Evolutionary conservation across 768 basidiomycete species (phyloP).

Genomic region (Amylocystis lapponica): DNA sequence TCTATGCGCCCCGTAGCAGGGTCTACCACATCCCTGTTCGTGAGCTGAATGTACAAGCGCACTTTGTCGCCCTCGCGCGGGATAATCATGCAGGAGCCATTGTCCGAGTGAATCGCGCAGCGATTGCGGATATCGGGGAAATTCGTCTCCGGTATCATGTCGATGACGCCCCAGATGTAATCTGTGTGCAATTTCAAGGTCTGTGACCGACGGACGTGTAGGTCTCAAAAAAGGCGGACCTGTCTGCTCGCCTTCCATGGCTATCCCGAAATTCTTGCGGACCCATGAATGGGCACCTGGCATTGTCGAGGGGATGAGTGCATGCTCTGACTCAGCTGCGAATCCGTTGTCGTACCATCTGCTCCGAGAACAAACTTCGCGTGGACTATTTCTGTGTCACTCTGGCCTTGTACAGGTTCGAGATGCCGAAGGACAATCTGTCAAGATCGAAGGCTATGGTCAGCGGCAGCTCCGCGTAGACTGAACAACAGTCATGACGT

Average conservation of each 20-base stretch:
- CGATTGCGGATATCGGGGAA: conserved; percentile 50
- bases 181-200: conserved; percentile 34
- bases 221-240: conserved; percentile 24
- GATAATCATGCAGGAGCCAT: conserved; percentile 45
- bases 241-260: conserved; percentile 73
- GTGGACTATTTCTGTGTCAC: conserved; percentile 47
- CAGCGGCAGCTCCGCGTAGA: conserved; percentile 31
- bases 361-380: conserved; percentile 76
- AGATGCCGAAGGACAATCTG: conserved; percentile 44
- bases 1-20: conserved; percentile 36
- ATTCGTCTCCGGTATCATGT: conserved; percentile 42
- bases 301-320: conserved; percentile 22
- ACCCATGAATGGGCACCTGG: conserved; percentile 83
- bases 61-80: conserved; percentile 44
- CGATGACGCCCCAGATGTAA: conserved; percentile 80
- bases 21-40: conserved; percentile 32
- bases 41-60: conserved; percentile 48
- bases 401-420: conserved; percentile 27
- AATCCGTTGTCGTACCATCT: conserved; percentile 43
- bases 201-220: not conserved
- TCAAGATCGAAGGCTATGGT: conserved; percentile 27
- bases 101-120: conserved; percentile 43
- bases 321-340: not conserved
- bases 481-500: not conserved
- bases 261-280: conserved; percentile 55